A percentile compares a stretch with the other conserved stretches of the same genome.
phyloP scores from a whole-genome alignment of 192 early-diverging fungal genomes.

The Backusella australiensis region DNA sequence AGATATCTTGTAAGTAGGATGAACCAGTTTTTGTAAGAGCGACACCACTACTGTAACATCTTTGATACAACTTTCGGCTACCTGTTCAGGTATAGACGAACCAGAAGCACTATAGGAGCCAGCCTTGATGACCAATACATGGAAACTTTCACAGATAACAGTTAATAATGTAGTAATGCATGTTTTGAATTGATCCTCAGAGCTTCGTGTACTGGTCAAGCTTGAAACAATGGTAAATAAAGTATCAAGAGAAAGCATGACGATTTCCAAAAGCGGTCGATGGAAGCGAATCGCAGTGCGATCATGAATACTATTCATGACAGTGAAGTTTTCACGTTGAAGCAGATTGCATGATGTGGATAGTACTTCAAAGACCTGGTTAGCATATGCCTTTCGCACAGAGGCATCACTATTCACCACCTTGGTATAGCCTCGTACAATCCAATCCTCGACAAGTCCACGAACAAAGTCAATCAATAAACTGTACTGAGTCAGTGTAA shows the following conservation, averaged over 20 bases:
- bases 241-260: constrained; percentile 34
- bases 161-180: background rate
- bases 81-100: constrained; percentile 14
- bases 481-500: constrained; percentile 4
- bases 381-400: constrained; percentile 14
- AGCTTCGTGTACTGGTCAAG: background rate
- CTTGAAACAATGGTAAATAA: constrained; percentile 1
- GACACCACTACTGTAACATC: constrained; percentile 40
- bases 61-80: constrained; percentile 36
- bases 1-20: constrained; percentile 34
- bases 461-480: constrained; percentile 18
- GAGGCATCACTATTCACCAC: background rate
- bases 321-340: constrained; percentile 22
- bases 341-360: constrained; percentile 10
- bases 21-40: constrained; percentile 39
- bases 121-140: constrained; percentile 15
- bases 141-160: constrained; percentile 20
- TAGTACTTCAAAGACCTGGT: constrained; percentile 12
- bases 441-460: constrained; percentile 25
- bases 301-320: constrained; percentile 14
- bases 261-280: constrained; percentile 34
- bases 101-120: constrained; percentile 1
- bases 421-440: background rate
- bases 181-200: background rate
- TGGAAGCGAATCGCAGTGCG: constrained; percentile 21